These are phyloP conservation scores for Chaetomiaceae sp. DNA, from an alignment of 2,329 filamentous ascomycete genomes.

Conservation along the genomic window DNA sequence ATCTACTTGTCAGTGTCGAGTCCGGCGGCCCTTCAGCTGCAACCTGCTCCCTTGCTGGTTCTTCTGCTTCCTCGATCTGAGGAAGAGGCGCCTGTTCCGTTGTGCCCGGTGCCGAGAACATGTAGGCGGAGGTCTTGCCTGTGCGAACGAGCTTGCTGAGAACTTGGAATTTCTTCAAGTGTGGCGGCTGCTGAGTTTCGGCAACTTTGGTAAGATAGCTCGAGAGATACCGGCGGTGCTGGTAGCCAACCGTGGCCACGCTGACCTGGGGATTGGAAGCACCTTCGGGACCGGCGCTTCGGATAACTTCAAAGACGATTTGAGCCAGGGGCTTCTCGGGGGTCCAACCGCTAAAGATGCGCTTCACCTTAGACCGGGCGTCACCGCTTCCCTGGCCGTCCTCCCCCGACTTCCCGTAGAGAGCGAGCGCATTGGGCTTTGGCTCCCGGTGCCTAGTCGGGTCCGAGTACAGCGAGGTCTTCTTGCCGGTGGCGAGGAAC, in stretches of 20 bases:
- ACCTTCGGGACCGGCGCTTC: constrained; percentile 30
- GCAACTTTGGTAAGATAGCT: constrained; percentile 31
- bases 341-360: constrained; percentile 28
- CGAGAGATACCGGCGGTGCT: constrained; percentile 35
- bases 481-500: constrained; percentile 48
- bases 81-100: background rate
- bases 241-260: constrained; percentile 32
- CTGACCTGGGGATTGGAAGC: constrained; percentile 35
- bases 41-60: background rate
- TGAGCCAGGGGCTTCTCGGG: constrained; percentile 34
- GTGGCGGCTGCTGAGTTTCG: constrained; percentile 35
- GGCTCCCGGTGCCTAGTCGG: constrained; percentile 24
- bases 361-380: constrained; percentile 16
- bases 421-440: constrained; percentile 26
- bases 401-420: constrained; percentile 20
- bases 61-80: background rate
- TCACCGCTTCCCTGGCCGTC: constrained; percentile 9
- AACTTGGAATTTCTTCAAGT: constrained; percentile 38
- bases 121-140: constrained; percentile 40
- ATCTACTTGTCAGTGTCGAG: background rate
- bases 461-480: constrained; percentile 28
- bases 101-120: constrained; percentile 30
- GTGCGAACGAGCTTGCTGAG: constrained; percentile 34
- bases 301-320: constrained; percentile 33
- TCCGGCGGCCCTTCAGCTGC: background rate